phyloP scores from a whole-genome alignment of 2,329 filamentous ascomycete genomes.

The Penicillium sp. region DNA sequence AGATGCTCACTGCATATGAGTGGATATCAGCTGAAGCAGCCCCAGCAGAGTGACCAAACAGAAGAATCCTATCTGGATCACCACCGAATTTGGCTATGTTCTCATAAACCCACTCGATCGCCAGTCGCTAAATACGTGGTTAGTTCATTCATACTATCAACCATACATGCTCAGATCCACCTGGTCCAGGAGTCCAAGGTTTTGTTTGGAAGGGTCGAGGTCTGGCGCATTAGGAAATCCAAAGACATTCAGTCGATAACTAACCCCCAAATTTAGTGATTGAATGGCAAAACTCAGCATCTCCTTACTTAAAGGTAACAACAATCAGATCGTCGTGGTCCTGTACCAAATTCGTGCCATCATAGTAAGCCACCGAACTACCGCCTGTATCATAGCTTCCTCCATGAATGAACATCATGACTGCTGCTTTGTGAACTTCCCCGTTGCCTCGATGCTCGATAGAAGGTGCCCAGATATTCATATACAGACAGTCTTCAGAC shows the following conservation, averaged over 20 bases:
- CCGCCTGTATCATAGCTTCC: constrained; percentile 11
- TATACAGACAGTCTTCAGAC: constrained; percentile 15
- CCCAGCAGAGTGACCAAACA: constrained; percentile 46
- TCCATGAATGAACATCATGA: constrained; percentile 19
- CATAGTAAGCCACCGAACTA: constrained; percentile 2
- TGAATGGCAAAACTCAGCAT: neutral
- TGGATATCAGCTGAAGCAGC: constrained; percentile 19
- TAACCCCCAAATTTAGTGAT: neutral
- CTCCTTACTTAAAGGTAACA: constrained; percentile 12
- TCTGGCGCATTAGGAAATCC: constrained; percentile 16
- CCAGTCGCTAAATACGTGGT: constrained; percentile 24
- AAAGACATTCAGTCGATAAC: constrained; percentile 18
- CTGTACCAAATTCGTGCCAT: constrained; percentile 13
- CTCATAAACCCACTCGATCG: constrained; percentile 47
- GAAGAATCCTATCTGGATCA: constrained; percentile 40
- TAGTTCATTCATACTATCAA: neutral
- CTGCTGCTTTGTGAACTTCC: neutral
- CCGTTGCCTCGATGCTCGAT: neutral
- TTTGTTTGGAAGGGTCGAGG: constrained; percentile 6
- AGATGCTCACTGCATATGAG: constrained; percentile 8
- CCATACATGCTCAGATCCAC: neutral
- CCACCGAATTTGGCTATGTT: constrained; percentile 47
- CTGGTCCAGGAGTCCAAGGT: constrained; percentile 16
- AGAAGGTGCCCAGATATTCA: constrained; percentile 16
- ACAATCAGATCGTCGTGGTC: constrained; percentile 14